Evolutionary conservation across 2,329 filamentous ascomycete species (phyloP).

Genomic region (Botrytis paeoniae): DNA sequence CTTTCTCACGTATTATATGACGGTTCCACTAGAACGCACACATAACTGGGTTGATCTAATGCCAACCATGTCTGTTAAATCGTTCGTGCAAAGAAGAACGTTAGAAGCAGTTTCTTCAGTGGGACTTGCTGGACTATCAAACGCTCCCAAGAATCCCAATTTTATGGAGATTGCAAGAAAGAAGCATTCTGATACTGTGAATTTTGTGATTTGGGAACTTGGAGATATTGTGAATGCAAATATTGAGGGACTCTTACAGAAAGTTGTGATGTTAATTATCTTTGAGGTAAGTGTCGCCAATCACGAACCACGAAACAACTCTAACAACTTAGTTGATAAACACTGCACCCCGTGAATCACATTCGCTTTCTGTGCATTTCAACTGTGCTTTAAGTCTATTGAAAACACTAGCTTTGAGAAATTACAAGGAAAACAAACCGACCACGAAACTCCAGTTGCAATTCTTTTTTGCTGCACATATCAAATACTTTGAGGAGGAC

Average conservation of each 20-base stretch:
- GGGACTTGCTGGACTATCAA: constrained; percentile 50
- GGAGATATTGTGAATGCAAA: constrained; percentile 43
- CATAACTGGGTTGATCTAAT: constrained; percentile 26
- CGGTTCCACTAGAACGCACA: not conserved
- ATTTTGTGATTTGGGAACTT: constrained; percentile 47
- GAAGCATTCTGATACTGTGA: constrained; percentile 49
- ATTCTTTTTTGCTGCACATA: constrained; percentile 7
- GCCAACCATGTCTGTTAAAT: constrained; percentile 22
- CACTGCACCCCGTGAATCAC: constrained; percentile 23
- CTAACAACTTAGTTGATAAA: constrained; percentile 14
- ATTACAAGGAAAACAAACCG: not conserved
- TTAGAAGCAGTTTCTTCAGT: constrained; percentile 51
- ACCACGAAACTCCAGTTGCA: not conserved
- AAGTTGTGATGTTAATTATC: constrained; percentile 50
- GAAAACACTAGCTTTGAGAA: constrained; percentile 18
- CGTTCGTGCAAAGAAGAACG: not conserved
- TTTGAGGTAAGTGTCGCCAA: constrained; percentile 42
- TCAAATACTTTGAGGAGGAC: constrained; percentile 3
- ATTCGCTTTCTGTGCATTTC: constrained; percentile 27
- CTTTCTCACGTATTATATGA: constrained; percentile 30
- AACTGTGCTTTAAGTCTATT: constrained; percentile 28
- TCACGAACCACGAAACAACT: not conserved
- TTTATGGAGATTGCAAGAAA: constrained; percentile 48
- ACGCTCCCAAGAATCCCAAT: constrained; percentile 38
- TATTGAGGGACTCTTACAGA: constrained; percentile 52